Base-by-base conservation (phyloP, 345 rosid species). In the Geranium rotundifolium region DNA sequence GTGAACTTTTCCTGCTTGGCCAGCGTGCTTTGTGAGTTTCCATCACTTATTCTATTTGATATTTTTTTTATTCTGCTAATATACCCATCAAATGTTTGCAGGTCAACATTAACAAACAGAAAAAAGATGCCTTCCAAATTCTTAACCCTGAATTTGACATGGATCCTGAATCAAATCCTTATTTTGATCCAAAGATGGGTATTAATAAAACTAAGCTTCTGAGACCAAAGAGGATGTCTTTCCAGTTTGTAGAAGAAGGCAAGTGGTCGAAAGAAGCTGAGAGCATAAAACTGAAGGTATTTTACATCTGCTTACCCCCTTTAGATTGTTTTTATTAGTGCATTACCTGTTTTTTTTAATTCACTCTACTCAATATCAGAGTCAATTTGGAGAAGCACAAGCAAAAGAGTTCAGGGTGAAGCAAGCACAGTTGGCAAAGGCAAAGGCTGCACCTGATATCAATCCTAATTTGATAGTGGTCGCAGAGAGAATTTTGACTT, bases 211-310 rank as follows among this genome's bases (percentile, higher is more conserved):
- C 57, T 73, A 93, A 93, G 76, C 78, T 93, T 63, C 67, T 93
- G 77, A 86, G 99, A 72, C 97, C 97, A 64, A 93, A 93, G 75
- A 75, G 90, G 65, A 83, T 84, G 95, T 71, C 67, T 57, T 88
- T 93, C 73, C 96, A 81, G 87, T 93, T 93, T 84, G 99, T 93
- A 59, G 95, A 90, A 78, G 97, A 93, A 80, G 99, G 97, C 15
- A 90, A 84, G 80, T 93, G 99, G 99, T 78, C 91, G 3, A 88
- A 78, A 75, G 99, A 93, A 34, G 97, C 99, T 54, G 97, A 93
- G 75, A 78, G 69, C 14, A 72, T 88, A 54, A 93, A 84, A 74
- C 71, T 93, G 64, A 86, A 77, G 97, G 99, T 90, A 73, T 57
- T 29, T 61, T 1, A 2, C 39, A 17, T 6, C 19, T 57, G 56